Evolutionary conservation across 495 filamentous ascomycete species (phyloP).

Genomic region (Endocarpon pusillum): DNA sequence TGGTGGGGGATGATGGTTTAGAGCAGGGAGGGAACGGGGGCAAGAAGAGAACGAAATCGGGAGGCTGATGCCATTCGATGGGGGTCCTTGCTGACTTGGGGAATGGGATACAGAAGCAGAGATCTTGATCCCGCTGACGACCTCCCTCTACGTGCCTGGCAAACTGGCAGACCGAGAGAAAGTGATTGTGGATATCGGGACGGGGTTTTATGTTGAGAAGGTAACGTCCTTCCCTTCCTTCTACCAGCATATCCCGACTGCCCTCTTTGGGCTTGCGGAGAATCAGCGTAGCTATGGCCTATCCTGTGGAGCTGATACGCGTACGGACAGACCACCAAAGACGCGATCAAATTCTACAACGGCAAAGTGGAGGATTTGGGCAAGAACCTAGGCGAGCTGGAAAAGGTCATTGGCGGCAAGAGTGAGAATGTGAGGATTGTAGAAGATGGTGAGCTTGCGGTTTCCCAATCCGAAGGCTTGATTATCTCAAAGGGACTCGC

Average conservation of each 20-base stretch:
- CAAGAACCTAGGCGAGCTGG: slow-evolving; percentile 64
- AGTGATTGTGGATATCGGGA: slow-evolving; percentile 89
- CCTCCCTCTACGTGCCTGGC: slow-evolving; percentile 84
- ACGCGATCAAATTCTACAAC: slow-evolving; percentile 72
- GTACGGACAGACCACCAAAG: slow-evolving; percentile 37
- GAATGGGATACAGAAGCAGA: slow-evolving; percentile 25
- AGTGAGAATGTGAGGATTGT: slow-evolving; percentile 67
- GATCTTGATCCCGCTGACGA: slow-evolving; percentile 80
- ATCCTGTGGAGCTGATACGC: too few species aligned
- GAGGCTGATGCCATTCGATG: too few species aligned
- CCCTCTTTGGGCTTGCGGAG: too few species aligned
- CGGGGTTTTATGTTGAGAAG: slow-evolving; percentile 95
- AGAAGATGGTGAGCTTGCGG: slow-evolving; percentile 57
- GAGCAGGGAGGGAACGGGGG: too few species aligned
- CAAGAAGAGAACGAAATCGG: too few species aligned
- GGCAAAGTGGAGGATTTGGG: slow-evolving; percentile 67
- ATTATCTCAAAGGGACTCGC: slow-evolving; percentile 7
- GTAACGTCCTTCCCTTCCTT: slow-evolving; percentile 20
- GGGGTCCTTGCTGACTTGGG: slow-evolving; percentile 8
- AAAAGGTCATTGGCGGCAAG: slow-evolving; percentile 73
- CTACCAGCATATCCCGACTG: not conserved
- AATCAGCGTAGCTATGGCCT: too few species aligned
- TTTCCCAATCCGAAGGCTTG: not conserved
- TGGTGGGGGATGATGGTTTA: too few species aligned
- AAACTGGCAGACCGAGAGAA: slow-evolving; percentile 55